Evolutionary conservation across 2,329 filamentous ascomycete species (phyloP).

Genomic region (Amphichorda felina): DNA sequence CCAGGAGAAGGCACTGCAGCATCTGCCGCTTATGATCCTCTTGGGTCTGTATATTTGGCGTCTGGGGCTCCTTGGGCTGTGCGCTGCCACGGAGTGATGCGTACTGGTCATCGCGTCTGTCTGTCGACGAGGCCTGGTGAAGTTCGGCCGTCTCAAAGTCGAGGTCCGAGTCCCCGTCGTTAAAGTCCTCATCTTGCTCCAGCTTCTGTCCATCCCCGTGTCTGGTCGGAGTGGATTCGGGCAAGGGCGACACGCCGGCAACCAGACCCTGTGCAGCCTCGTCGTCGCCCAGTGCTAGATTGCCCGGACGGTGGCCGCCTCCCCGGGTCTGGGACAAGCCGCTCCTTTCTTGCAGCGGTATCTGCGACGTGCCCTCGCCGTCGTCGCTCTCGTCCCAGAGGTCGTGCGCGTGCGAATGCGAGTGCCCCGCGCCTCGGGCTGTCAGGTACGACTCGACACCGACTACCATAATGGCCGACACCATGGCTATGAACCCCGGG

Average conservation of each 20-base stretch:
- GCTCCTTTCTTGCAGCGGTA: conserved; percentile 8
- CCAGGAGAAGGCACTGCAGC: conserved; percentile 67
- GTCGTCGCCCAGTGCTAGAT: conserved; percentile 39
- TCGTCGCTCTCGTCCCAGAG: conserved; percentile 35
- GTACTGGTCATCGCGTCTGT: conserved; percentile 15
- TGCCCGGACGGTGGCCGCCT: conserved; percentile 27
- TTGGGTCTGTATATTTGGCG: conserved; percentile 15
- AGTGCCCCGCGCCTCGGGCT: conserved; percentile 50
- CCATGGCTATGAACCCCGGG: conserved; percentile 72
- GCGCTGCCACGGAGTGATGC: conserved; percentile 15
- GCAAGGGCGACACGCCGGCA: conserved; percentile 44
- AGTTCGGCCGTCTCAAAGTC: conserved; percentile 52
- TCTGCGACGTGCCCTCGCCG: conserved; percentile 17
- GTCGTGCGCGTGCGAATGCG: conserved; percentile 40
- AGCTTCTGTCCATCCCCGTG: conserved; percentile 9
- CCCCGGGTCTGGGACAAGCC: conserved; percentile 24
- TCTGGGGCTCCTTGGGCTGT: background rate
- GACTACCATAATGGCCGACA: conserved; percentile 71
- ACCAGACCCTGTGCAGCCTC: conserved; percentile 44
- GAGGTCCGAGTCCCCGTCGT: conserved; percentile 41
- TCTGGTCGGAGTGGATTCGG: conserved; percentile 34
- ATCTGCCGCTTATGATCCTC: conserved; percentile 56
- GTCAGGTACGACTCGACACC: conserved; percentile 84
- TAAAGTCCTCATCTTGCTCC: conserved; percentile 17
- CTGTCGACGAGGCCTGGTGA: conserved; percentile 23